These are phyloP conservation scores for Citrus trifoliata DNA, from an alignment of 345 rosid genomes.

Conservation along the genomic window DNA sequence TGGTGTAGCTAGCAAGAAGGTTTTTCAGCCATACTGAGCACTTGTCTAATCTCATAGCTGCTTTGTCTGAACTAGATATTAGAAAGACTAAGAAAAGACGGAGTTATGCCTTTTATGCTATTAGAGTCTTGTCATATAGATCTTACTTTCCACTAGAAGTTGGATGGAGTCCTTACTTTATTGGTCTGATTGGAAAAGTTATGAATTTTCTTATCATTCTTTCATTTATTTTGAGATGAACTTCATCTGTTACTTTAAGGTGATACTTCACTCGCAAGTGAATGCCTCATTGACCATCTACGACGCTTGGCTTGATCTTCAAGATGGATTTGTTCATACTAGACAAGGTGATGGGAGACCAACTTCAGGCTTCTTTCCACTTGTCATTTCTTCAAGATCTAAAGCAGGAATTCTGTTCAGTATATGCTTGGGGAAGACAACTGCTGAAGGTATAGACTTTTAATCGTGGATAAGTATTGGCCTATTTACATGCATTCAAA, in stretches of 20 bases:
- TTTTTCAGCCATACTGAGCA: neutral
- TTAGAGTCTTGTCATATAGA: neutral
- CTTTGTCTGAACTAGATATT: neutral
- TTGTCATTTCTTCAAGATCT: slow-evolving; percentile 72
- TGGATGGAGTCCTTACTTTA: neutral
- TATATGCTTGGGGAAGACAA: slow-evolving; percentile 53
- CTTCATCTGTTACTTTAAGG: slow-evolving; percentile 40
- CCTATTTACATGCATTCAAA: neutral
- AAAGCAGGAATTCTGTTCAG: slow-evolving; percentile 77
- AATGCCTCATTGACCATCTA: slow-evolving; percentile 74
- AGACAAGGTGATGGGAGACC: slow-evolving; percentile 79
- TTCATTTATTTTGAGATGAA: slow-evolving; percentile 1
- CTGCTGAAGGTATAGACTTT: slow-evolving; percentile 44
- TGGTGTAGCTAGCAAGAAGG: neutral
- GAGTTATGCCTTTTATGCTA: neutral
- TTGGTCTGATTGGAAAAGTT: neutral
- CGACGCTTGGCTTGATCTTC: slow-evolving; percentile 95
- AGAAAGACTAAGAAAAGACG: neutral
- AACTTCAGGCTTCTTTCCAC: slow-evolving; percentile 71
- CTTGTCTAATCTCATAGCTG: neutral
- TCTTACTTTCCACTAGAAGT: neutral
- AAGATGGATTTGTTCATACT: slow-evolving; percentile 80
- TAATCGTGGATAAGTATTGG: neutral
- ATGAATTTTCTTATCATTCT: neutral
- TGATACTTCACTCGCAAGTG: slow-evolving; percentile 84